Conservation (phyloP, 2,329 filamentous ascomycete genomes). For the Fusarium robinianum region DNA sequence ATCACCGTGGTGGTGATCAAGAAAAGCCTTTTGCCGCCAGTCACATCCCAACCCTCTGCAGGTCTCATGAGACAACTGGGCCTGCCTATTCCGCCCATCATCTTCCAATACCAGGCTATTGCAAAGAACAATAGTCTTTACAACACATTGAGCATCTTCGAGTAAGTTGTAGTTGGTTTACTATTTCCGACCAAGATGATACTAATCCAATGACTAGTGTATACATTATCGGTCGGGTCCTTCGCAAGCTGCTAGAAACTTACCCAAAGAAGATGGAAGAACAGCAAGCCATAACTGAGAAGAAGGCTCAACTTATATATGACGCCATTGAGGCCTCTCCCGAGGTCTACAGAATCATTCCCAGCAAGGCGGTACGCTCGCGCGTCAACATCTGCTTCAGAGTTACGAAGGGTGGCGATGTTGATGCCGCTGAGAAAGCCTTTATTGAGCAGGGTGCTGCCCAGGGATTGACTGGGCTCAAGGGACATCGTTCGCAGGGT, state of each 20-base stretch:
- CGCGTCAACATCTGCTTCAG: constrained; percentile 97
- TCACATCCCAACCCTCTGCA: constrained; percentile 66
- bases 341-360: constrained; percentile 75
- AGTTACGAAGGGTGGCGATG: constrained; percentile 61
- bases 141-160: constrained; percentile 94
- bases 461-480: constrained; percentile 74
- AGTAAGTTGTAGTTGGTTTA: constrained; percentile 49
- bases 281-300: constrained; percentile 72
- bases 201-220: constrained; percentile 58
- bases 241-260: constrained; percentile 70
- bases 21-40: constrained; percentile 76
- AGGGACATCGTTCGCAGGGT: constrained; percentile 89
- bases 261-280: constrained; percentile 73
- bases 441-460: constrained; percentile 77
- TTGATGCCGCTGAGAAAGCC: constrained; percentile 73
- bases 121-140: constrained; percentile 95
- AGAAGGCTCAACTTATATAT: constrained; percentile 81
- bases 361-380: constrained; percentile 74
- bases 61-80: constrained; percentile 73
- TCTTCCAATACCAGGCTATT: constrained; percentile 82
- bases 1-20: constrained; percentile 85
- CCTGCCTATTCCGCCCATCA: constrained; percentile 76
- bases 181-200: neutral
- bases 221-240: constrained; percentile 86
- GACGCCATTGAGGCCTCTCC: constrained; percentile 73